phyloP scores from a whole-genome alignment of 129 eudicot species.

The Lactuca sativa region DNA sequence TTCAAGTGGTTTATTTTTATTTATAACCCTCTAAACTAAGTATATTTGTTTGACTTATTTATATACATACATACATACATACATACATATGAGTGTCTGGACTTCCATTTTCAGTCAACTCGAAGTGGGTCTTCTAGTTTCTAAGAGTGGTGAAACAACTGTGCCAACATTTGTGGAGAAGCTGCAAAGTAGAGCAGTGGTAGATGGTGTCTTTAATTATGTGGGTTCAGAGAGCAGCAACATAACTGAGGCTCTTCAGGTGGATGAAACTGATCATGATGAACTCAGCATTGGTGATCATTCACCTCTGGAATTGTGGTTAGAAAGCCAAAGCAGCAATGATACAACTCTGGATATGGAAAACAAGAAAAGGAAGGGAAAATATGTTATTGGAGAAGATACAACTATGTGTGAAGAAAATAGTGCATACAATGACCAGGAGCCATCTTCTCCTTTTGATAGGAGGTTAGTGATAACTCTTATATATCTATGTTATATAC shows the following conservation, averaged over 20 bases:
- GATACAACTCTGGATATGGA: not conserved
- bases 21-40: too few relatives aligned
- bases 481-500: not conserved
- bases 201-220: too few relatives aligned
- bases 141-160: too few relatives aligned
- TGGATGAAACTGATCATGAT: not conserved
- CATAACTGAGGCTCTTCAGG: not conserved
- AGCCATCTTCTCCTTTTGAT: not conserved
- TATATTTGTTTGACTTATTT: too few relatives aligned
- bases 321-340: not conserved
- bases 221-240: not conserved
- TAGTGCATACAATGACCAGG: not conserved
- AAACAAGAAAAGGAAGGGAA: not conserved
- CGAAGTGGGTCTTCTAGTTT: too few relatives aligned
- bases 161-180: too few relatives aligned
- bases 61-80: too few relatives aligned
- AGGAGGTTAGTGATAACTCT: not conserved
- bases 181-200: too few relatives aligned
- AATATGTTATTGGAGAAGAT: not conserved
- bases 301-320: not conserved
- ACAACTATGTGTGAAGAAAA: not conserved
- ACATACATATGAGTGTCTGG: too few relatives aligned
- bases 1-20: too few relatives aligned
- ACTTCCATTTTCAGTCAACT: too few relatives aligned
- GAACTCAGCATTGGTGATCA: not conserved